Evolutionary conservation across 176 grass and related monocot species (phyloP), one percentile per base, ranked within the genome.

Genomic region (Oryza glaberrima): DNA sequence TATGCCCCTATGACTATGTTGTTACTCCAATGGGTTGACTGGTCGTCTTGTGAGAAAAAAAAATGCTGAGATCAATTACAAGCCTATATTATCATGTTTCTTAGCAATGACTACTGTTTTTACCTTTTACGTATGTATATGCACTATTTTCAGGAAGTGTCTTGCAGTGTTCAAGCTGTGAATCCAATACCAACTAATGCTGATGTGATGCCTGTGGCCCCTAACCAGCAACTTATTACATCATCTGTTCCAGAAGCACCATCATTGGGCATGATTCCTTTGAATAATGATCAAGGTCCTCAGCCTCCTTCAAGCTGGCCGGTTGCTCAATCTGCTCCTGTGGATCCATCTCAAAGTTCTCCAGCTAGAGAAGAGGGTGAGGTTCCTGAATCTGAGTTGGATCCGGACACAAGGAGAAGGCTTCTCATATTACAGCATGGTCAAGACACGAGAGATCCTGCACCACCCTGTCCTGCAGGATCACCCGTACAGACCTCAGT

Each of bases 391-490:
- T 95, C 91, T 85, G 93, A 98, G 79, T 86, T 98, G 82, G 95
- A 95, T 82, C 95, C 92, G 71, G 89, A 98, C 78, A 95, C 89
- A 22, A 90, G 92, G 82, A 97, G 94, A 88, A 89, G 94, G 66
- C 88, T 97, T 80, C 90, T 97, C 66, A 97, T 97, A 76, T 92
- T 97, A 76, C 94, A 97, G 77, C 90, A 97, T 89, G 94, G 94
- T 85, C 94, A 97, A 87, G 92, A 97, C 78, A 89, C 81, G 52
- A 89, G 88, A 86, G 92, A 97, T 79, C 56, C 86, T 84, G 54
- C 86, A 56, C 85, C 83, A 47, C 69, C 81, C 26, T 48, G 85
- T 84, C 77, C 88, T 43, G 87, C 34, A 25, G 70, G 66, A 45
- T 47, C 91, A 58, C 72, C 84, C 80, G 49, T 71, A 70, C 77